These are phyloP conservation scores for Zygnema cylindricum DNA, from an alignment of 139 green algal genomes.

Conservation along the genomic window DNA sequence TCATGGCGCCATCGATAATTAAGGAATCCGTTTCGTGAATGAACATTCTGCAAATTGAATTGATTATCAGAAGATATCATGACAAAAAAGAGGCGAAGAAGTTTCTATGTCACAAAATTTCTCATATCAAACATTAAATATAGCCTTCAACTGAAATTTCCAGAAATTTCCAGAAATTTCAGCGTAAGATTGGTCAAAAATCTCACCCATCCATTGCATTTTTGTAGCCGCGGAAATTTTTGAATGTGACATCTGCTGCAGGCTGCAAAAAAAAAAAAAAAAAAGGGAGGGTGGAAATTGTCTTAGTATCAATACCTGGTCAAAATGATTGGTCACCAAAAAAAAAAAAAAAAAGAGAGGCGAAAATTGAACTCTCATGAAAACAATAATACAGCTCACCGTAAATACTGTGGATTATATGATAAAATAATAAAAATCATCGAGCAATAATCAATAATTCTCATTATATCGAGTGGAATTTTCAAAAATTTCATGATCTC, in stretches of 20 bases:
- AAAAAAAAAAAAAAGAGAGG: no score
- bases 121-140: neutral
- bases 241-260: conserved; percentile 5
- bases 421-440: no score
- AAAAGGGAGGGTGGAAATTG: neutral
- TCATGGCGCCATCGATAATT: conserved; percentile 16
- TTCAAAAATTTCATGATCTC: no score
- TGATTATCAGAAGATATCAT: no score
- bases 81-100: neutral
- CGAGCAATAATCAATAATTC: no score
- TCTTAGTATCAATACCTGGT: neutral
- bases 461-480: no score
- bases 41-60: conserved; percentile 41
- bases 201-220: conserved; percentile 44
- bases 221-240: conserved; percentile 38
- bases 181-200: neutral
- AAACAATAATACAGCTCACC: no score
- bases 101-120: neutral
- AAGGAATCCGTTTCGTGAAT: conserved; percentile 41
- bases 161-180: neutral
- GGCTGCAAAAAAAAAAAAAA: conserved; percentile 19
- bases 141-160: neutral
- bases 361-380: no score
- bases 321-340: no score
- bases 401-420: no score